Percentiles rank a stretch among this genome's conserved stretches.
Evolutionary conservation across 2,329 filamentous ascomycete species (phyloP).

Genomic region (Xylariaceae sp.): DNA sequence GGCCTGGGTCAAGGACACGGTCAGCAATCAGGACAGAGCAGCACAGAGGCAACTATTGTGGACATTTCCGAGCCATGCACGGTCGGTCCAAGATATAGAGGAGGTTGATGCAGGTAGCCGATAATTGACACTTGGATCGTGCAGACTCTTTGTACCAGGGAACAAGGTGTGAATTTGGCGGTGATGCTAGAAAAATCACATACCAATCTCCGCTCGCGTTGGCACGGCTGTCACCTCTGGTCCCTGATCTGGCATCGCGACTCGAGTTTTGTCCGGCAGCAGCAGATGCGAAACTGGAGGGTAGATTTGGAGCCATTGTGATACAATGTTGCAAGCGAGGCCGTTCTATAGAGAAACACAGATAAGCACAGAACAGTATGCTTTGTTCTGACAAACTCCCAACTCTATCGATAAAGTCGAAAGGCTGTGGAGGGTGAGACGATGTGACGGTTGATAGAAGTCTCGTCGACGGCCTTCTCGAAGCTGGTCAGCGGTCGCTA

Average conservation of each 20-base stretch:
- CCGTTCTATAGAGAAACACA: conserved; percentile 5
- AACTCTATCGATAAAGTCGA: conserved; percentile 8
- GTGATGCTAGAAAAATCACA: conserved; percentile 32
- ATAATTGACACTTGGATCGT: too few species aligned
- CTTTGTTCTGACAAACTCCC: conserved; percentile 1
- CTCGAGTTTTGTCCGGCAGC: conserved; percentile 67
- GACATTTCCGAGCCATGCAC: too few species aligned
- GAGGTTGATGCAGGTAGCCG: too few species aligned
- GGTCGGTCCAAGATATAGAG: too few species aligned
- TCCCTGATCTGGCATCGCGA: conserved; percentile 53
- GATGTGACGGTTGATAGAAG: neutral
- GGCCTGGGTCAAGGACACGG: conserved; percentile 38
- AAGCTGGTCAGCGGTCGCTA: neutral
- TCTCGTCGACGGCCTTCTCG: neutral
- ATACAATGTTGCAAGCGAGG: conserved; percentile 4
- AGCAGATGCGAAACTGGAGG: conserved; percentile 79
- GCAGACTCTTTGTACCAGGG: too few species aligned
- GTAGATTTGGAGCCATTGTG: conserved; percentile 66
- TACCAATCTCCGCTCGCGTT: conserved; percentile 67
- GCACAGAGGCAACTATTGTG: neutral
- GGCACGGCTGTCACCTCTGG: conserved; percentile 51
- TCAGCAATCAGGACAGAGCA: conserved; percentile 4
- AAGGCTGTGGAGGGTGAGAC: conserved; percentile 1
- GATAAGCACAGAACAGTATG: conserved; percentile 5
- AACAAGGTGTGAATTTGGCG: neutral